Conservation (phyloP, 495 filamentous ascomycete species). For the Xylaria longipes region DNA sequence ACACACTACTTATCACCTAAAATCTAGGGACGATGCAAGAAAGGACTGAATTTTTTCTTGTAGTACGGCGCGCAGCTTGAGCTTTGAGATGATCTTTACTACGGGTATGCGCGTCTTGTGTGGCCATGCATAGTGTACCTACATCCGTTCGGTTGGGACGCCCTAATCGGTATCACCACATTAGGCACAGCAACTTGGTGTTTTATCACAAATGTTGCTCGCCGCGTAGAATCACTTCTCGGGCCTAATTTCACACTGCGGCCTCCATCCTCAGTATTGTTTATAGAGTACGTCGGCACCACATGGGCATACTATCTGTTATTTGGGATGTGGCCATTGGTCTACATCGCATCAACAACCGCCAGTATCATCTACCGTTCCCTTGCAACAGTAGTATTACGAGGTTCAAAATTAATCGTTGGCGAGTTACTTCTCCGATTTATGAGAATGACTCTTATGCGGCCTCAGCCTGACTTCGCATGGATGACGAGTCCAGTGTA, state of each 20-base stretch:
- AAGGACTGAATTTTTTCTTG: background rate
- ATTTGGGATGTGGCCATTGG: no score
- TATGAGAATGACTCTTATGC: background rate
- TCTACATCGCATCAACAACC: background rate
- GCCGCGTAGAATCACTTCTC: background rate
- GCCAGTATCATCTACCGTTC: background rate
- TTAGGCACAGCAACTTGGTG: background rate
- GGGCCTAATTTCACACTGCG: background rate
- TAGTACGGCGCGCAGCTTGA: background rate
- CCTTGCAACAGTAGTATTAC: background rate
- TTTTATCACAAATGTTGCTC: background rate
- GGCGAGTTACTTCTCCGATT: background rate
- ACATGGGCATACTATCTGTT: background rate
- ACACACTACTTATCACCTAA: background rate
- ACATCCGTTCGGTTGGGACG: background rate
- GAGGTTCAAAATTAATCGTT: background rate
- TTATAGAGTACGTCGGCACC: background rate
- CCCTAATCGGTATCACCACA: background rate
- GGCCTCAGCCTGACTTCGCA: background rate
- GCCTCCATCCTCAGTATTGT: background rate
- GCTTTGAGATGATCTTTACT: background rate
- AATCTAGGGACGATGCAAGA: background rate
- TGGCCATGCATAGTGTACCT: background rate
- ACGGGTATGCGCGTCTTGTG: background rate
- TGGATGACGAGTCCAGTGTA: background rate